Base-by-base conservation (phyloP, 495 filamentous ascomycete genomes). In the Xylaria intraflava region DNA sequence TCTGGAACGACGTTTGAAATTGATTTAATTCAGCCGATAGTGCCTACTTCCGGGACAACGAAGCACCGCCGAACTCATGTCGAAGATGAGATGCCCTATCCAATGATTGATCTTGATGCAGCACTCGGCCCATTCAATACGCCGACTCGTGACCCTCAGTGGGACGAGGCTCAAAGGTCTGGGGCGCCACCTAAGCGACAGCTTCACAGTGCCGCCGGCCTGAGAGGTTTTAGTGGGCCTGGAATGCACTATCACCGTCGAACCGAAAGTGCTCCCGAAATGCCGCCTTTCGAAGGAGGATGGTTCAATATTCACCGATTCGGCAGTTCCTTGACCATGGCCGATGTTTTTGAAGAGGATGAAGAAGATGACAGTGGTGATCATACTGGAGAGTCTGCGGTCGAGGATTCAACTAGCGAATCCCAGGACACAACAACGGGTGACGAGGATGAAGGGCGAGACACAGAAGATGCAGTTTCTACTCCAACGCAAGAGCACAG, bases 271-370 rank as follows among this genome's bases (percentile, higher is more conserved):
- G 90, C 93, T 9, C 93, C 93, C 6, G 88, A 87, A 59, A 83
- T 95, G 78, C 83, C 83, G 39, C 84, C 90, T 6, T 89, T 95
- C 58, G 90, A 92, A 51, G 78, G 78, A 46, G 78, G 75, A 24
- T 70, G 80, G 41, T 78, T 86, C 35, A 78, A 78, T 11, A 72
- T 82, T 52, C 73, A 78, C 46, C 75, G 76, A 36, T 76, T 82
- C 44, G 81, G 74, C 42, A 85, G 78, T 64, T 83, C 78, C 60
- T 84, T 82, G 0, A 83, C 82, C 4, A 83, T 89, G 78, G 86
- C 85, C 17, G 93, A 96, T 68, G 93, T 96, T 5, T 95, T 96
- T 56, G 90, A 96, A 65, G 93, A 96, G 68, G 93, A 98, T 48
- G 93, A 96, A 58, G 90, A 94, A 57, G 88, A 95, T 52, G 62